Conservation (phyloP, 352 stramenopile species). For the Pythium plurisporium region DNA sequence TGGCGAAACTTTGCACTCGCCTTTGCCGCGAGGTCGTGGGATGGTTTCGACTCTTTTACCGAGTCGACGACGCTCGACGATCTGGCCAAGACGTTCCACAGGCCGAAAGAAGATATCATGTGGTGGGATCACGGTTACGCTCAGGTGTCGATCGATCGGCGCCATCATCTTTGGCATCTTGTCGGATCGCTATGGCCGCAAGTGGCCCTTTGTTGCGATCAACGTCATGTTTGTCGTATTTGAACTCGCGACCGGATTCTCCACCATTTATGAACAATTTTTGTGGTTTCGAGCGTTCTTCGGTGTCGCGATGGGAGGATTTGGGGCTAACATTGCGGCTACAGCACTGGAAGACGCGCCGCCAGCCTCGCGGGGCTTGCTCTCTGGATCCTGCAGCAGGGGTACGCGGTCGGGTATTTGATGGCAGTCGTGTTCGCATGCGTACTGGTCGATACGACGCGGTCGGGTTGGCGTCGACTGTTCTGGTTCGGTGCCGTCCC, state of each 20-base stretch:
- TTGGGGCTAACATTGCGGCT: constrained; percentile 37
- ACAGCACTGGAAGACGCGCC: constrained; percentile 37
- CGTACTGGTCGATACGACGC: constrained; percentile 32
- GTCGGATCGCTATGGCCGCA: constrained; percentile 30
- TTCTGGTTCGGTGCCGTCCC: constrained; percentile 35
- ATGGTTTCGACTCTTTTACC: constrained; percentile 53
- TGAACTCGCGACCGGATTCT: constrained; percentile 1
- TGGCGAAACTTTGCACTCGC: constrained; percentile 4
- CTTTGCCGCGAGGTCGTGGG: constrained; percentile 41
- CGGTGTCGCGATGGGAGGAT: constrained; percentile 34
- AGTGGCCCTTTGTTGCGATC: constrained; percentile 4
- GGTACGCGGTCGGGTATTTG: constrained; percentile 42
- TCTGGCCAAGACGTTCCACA: constrained; percentile 36
- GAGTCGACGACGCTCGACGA: constrained; percentile 41
- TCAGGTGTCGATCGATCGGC: constrained; percentile 42
- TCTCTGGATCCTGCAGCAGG: constrained; percentile 48
- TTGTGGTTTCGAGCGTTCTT: constrained; percentile 28
- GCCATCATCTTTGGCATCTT: constrained; percentile 39
- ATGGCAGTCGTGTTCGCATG: constrained; percentile 35
- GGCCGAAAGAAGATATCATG: constrained; percentile 37
- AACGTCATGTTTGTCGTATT: constrained; percentile 7
- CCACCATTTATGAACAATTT: not conserved
- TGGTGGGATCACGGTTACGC: constrained; percentile 48
- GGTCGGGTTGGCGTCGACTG: constrained; percentile 29
- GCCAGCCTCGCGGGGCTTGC: constrained; percentile 27